Base-by-base conservation (phyloP, 768 basidiomycete species). In the Tulasnella sp. region DNA sequence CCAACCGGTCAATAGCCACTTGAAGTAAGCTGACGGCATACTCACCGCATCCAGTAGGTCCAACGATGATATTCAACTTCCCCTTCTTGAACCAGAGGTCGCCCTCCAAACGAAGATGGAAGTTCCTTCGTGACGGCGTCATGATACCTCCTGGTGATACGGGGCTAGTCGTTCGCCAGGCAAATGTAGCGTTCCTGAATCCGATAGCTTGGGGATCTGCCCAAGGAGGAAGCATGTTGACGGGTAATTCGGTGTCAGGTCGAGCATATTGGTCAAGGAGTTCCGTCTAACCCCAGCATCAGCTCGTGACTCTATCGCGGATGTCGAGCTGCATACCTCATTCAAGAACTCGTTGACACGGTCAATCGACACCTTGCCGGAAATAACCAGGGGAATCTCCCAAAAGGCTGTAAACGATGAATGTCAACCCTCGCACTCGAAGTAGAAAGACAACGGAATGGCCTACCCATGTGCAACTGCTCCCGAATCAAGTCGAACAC, bases 401-500 rank as follows among this genome's bases (percentile, higher is more conserved):
- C 64, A 64, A 68, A 73, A 65, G 3, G 69, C 63, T n/a, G 41
- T n/a, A 4, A 23, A 23, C 17, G 27, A 82, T 65, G 57, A 31
- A 42, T 4, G 15, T 35, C 7, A 19, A 17, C 17, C 17, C 6
- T 25, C 1, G 35, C 11, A 34, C 23, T 7, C 15, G 6, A 3
- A 11, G n/a, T 8, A 12, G 17, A 32, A 8, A 37, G 4, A 9
- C 34, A 19, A 31, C 15, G 2, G 7, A 19, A 23, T 19, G 41
- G n/a, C 50, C 21, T 17, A 45, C 42, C 15, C 59, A 54, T 27
- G 37, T 23, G 31, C 29, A 57, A 34, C 31, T 79, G 77, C 2
- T 72, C 70, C 29, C 79, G 74, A 27, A 86, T 67, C 61, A 81
- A 71, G 48, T 80, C 76, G 63, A 86, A 85, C 29, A 84, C 79